Evolutionary conservation across 345 rosid species (phyloP).

Genomic region (Bruguiera sexangula): DNA sequence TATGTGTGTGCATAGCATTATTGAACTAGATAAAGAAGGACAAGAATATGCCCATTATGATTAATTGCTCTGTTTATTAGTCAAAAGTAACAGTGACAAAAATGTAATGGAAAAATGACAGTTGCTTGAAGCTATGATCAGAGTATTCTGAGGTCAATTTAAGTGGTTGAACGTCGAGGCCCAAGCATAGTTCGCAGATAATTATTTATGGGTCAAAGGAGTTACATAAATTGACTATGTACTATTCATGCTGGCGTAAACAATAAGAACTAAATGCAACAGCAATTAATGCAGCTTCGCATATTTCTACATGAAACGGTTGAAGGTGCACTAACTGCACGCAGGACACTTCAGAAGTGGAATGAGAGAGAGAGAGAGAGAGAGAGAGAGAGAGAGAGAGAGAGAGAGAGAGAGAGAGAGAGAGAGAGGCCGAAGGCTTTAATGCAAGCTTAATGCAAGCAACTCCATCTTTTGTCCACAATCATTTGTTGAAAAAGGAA

Average conservation of each 20-base stretch:
- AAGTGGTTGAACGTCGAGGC: too few relatives aligned
- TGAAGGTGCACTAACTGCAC: not conserved
- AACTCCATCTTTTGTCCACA: constrained; percentile 12
- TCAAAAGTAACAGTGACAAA: constrained; percentile 11
- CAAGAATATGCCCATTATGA: not conserved
- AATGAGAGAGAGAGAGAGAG: too few relatives aligned
- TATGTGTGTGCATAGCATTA: constrained; percentile 18
- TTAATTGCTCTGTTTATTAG: not conserved
- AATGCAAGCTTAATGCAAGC: constrained; percentile 17
- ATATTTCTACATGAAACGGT: not conserved
- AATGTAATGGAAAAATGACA: not conserved
- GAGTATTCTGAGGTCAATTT: too few relatives aligned
- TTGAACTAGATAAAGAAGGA: constrained; percentile 2
- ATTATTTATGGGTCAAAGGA: not conserved
- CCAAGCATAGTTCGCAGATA: not conserved
- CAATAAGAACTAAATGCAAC: not conserved
- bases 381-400: too few relatives aligned
- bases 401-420: too few relatives aligned
- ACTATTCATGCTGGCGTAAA: too few relatives aligned
- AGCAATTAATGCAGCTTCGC: not conserved
- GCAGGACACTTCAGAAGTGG: not conserved
- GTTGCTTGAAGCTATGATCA: not conserved
- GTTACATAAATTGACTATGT: not conserved
- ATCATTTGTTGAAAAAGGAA: constrained; percentile 16
- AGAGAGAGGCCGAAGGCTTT: not conserved